A percentile compares a stretch with the other conserved stretches of the same genome.
These are phyloP conservation scores for Pleoardoris graminearum DNA, from an alignment of 2,329 filamentous ascomycete species.

Conservation along the genomic window DNA sequence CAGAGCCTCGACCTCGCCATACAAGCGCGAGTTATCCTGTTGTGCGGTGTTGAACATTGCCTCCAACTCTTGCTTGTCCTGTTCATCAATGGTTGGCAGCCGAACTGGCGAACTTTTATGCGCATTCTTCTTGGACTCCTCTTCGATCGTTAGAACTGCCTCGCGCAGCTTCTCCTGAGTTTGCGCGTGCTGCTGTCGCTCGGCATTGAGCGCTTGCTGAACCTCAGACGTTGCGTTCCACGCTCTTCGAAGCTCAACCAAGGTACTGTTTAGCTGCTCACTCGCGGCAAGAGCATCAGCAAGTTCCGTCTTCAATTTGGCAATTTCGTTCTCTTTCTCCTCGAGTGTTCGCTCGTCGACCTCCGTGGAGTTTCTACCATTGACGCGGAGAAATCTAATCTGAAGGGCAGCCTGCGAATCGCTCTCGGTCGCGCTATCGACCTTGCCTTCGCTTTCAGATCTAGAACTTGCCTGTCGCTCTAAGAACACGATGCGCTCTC, in stretches of 20 bases:
- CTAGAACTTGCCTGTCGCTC: constrained; percentile 26
- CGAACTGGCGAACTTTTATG: constrained; percentile 19
- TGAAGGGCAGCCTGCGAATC: constrained; percentile 34
- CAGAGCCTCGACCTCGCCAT: constrained; percentile 31
- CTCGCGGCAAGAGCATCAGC: constrained; percentile 19
- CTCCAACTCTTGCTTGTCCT: constrained; percentile 39
- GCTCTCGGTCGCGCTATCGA: constrained; percentile 18
- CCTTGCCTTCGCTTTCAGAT: constrained; percentile 12
- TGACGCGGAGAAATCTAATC: constrained; percentile 35
- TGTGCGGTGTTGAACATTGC: constrained; percentile 42
- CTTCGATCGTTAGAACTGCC: constrained; percentile 19
- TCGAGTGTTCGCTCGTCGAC: constrained; percentile 12
- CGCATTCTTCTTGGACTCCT: constrained; percentile 18
- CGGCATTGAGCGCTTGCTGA: constrained; percentile 32
- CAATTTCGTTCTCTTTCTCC: constrained; percentile 35
- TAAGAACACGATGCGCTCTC: constrained; percentile 32
- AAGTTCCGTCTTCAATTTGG: constrained; percentile 33
- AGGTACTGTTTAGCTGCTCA: constrained; percentile 30
- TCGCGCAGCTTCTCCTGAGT: constrained; percentile 33
- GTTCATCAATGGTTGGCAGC: constrained; percentile 40
- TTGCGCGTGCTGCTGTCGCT: constrained; percentile 31
- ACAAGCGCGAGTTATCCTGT: constrained; percentile 38
- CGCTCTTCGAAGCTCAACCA: constrained; percentile 37
- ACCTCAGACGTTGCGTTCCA: constrained; percentile 38
- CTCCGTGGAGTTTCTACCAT: constrained; percentile 27